Evolutionary conservation across 2,329 filamentous ascomycete genomes (phyloP), one percentile per base, ranked within the genome.

Genomic region (Tolypocladium ophioglossoides): DNA sequence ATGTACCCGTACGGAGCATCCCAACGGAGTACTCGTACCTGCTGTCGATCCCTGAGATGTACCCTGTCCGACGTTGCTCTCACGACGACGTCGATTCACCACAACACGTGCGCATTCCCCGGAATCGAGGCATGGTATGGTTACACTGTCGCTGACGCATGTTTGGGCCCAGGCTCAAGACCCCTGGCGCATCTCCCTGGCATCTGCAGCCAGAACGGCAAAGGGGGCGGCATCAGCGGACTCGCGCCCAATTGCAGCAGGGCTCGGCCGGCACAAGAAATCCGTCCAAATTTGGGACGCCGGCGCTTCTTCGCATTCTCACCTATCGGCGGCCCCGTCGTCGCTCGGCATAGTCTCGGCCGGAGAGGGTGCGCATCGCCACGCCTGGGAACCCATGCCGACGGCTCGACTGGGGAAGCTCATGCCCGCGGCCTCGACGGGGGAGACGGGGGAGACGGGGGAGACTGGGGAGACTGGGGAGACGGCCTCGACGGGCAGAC

Each of bases 101-200:
- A 20, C 40, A 16, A 52, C 51, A 52, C 51, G 51, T 52, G 51
- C 27, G 51, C 40, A n/a, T 38, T 30, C 49, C 49, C 49, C 49
- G 35, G 49, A n/a, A 18, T 37, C 49, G 49, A 51, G 49, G 49
- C 49, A 38, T 39, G 49, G 35, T 11, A 39, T 10, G 34, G 49
- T 39, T 51, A 27, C 49, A 51, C 34, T 20, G 44, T 47, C 44
- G 44, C 44, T 32, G 44, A 47, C 44, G 44, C 44, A 20, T 32
- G 44, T n/a, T 32, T 27, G 32, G 44, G 44, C 27, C 32, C 44
- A n/a, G n/a, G n/a, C n/a, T n/a, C n/a, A n/a, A n/a, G n/a, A n/a
- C 16, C 10, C 44, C 44, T 20, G 39, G 20, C 39, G 39, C 39
- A 41, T 14, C 24, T 8, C 24, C 10, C 14, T 27, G 27, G 20